Base-by-base conservation (phyloP, 208 protist genomes). In the Acanthamoeba royreba region DNA sequence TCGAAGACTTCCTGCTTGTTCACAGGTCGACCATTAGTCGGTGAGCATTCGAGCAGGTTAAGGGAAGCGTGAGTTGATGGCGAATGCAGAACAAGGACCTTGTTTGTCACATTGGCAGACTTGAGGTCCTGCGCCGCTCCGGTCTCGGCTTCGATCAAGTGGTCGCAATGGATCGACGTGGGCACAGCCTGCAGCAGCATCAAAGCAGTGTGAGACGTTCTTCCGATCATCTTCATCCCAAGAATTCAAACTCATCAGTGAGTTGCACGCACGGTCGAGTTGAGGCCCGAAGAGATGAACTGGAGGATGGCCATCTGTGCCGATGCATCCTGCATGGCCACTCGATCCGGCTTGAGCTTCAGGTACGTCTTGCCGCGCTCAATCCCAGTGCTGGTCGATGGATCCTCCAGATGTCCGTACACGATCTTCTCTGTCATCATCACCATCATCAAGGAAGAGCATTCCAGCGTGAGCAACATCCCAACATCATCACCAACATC, bases 1-100 rank as follows among this genome's bases (percentile, higher is more conserved):
- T 98, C 94, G 87, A 98, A 98, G 15, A 98, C 98, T 81, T 98
- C n/a, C n/a, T n/a, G n/a, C n/a, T n/a, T n/a, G n/a, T n/a, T n/a
- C n/a, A n/a, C n/a, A n/a, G n/a, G n/a, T n/a, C n/a, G n/a, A n/a
- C n/a, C n/a, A n/a, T n/a, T n/a, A n/a, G n/a, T n/a, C n/a, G n/a
- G n/a, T n/a, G n/a, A n/a, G n/a, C n/a, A n/a, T n/a, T n/a, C n/a
- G n/a, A n/a, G n/a, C n/a, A n/a, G n/a, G n/a, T n/a, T n/a, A n/a
- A n/a, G n/a, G n/a, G n/a, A n/a, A n/a, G n/a, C n/a, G n/a, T n/a
- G n/a, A n/a, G n/a, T n/a, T n/a, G n/a, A n/a, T n/a, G n/a, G n/a
- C n/a, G 2, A 61, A 15, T 2, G 53, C 1, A 3, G 5, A 61
- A n/a, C 5, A 61, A 5, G 2, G 25, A 61, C 53, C 53, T 94